These are phyloP conservation scores for Xylaria nigripes DNA, from an alignment of 495 filamentous ascomycete species.

Conservation along the genomic window DNA sequence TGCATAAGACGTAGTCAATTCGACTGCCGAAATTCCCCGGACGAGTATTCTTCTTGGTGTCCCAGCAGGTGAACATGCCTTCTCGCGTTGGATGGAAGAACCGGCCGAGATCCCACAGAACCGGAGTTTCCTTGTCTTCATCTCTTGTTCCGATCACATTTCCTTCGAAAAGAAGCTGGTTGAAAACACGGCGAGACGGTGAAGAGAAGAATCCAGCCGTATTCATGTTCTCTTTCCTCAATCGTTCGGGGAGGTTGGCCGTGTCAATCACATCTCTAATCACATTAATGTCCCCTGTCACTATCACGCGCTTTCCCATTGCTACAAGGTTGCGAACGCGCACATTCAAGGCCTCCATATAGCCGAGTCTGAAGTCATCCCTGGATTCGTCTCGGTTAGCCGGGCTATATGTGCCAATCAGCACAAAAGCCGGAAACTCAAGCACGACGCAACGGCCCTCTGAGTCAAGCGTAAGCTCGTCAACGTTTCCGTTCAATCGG, in stretches of 20 bases:
- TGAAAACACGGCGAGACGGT: constrained; percentile 73
- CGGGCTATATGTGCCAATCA: constrained; percentile 85
- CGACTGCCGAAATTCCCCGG: constrained; percentile 86
- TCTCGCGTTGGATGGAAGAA: constrained; percentile 67
- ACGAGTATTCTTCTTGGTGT: constrained; percentile 74
- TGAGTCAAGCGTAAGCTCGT: constrained; percentile 68
- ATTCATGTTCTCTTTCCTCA: constrained; percentile 60
- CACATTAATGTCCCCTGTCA: constrained; percentile 90
- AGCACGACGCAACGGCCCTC: constrained; percentile 90
- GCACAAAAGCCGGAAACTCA: constrained; percentile 90
- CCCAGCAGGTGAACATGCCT: constrained; percentile 97
- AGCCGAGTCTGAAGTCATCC: constrained; percentile 73
- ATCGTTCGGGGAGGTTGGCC: constrained; percentile 57
- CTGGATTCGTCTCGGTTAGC: constrained; percentile 80
- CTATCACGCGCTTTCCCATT: constrained; percentile 70
- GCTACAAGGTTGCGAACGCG: constrained; percentile 77
- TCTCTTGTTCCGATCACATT: constrained; percentile 63
- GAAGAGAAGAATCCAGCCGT: constrained; percentile 63
- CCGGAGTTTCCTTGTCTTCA: constrained; percentile 60
- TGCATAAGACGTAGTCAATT: constrained; percentile 91
- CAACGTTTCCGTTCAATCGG: constrained; percentile 56
- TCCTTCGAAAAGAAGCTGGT: constrained; percentile 70
- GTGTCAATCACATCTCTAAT: constrained; percentile 64
- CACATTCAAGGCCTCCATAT: constrained; percentile 69
- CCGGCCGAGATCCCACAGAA: constrained; percentile 80